Evolutionary conservation across 805 yeast genomes (phyloP), one percentile per base, ranked within the genome.

Genomic region (Spathaspora arborariae): DNA sequence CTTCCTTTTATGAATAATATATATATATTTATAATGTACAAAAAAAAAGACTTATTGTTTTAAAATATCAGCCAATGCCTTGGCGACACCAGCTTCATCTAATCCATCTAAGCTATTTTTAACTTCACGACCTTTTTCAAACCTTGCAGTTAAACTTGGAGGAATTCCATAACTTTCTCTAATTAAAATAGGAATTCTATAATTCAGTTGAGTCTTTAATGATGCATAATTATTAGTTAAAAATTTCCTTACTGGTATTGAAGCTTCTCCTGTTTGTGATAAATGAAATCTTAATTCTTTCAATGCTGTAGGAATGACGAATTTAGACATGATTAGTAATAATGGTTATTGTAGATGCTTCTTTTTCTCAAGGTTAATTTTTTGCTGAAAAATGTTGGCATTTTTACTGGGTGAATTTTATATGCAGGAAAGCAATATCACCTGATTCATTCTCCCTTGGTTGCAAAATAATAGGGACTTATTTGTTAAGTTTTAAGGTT

Each of bases 271-370:
- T n/a, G 84, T 76, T 65, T 85, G 94, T 26, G 89, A 84, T 53
- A 88, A 74, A 60, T 88, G 89, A 68, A 87, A 85, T 65, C 96
- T 79, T 59, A 88, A 74, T 72, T 88, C 96, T 62, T 76, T 86
- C 53, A 88, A 76, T 9, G 86, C 78, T 27, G 68, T 63, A n/a
- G 83, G 79, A 47, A 73, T 58, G 27, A 68, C 65, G 51, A 64
- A 72, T 52, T 70, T 72, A 39, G 76, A 67, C 76, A 71, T 71
- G 35, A 10, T 6, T 15, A 30, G 11, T 13, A 30, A 8, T 40
- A 18, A 20, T 40, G 35, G 16, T n/a, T 16, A 44, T 44, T 11
- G 46, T 26, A 36, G 10, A 30, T 43, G 45, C 35, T 10, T 15
- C n/a, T 30, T 30, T 30, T 16, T 30, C 35, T 13, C 35, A 13